Percentiles rank a stretch among this genome's conserved stretches.
Evolutionary conservation across 805 yeast genomes (phyloP).

Genomic region (Candida andamanensis): DNA sequence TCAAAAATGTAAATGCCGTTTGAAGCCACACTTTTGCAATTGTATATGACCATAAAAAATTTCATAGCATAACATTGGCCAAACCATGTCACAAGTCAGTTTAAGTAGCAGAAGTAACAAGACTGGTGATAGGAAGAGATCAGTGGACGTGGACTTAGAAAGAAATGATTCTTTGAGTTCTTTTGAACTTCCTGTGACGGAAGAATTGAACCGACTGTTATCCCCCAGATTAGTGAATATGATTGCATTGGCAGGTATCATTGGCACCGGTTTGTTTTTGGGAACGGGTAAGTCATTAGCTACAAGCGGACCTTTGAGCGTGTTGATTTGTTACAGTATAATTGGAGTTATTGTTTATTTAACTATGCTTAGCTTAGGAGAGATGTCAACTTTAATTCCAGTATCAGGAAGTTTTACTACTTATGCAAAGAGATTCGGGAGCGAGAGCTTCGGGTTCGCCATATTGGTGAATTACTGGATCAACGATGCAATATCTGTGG

Average conservation of each 20-base stretch:
- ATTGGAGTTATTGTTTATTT: conserved; percentile 44
- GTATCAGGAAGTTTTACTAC: conserved; percentile 51
- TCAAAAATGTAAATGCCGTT: too few relatives aligned
- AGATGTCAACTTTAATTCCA: conserved; percentile 52
- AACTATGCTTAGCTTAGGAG: conserved; percentile 52
- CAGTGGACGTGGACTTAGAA: too few relatives aligned
- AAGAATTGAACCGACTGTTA: conserved; percentile 19
- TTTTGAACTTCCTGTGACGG: conserved; percentile 11
- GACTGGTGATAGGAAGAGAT: too few relatives aligned
- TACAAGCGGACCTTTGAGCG: conserved; percentile 29
- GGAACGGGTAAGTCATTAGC: conserved; percentile 29
- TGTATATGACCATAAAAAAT: too few relatives aligned
- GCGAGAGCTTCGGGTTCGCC: conserved; percentile 49
- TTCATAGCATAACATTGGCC: too few relatives aligned
- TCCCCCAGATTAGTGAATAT: conserved; percentile 25
- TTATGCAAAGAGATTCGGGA: conserved; percentile 45
- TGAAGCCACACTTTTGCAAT: too few relatives aligned
- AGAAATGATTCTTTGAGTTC: too few relatives aligned
- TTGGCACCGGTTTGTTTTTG: conserved; percentile 31
- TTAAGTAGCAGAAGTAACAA: too few relatives aligned
- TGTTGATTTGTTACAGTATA: conserved; percentile 29
- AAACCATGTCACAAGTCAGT: too few relatives aligned
- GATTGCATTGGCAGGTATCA: conserved; percentile 34
- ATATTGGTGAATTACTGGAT: conserved; percentile 47
- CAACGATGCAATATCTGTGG: conserved; percentile 46